phyloP scores from a whole-genome alignment of 495 filamentous ascomycete species.

The Trichoderma erinaceum region DNA sequence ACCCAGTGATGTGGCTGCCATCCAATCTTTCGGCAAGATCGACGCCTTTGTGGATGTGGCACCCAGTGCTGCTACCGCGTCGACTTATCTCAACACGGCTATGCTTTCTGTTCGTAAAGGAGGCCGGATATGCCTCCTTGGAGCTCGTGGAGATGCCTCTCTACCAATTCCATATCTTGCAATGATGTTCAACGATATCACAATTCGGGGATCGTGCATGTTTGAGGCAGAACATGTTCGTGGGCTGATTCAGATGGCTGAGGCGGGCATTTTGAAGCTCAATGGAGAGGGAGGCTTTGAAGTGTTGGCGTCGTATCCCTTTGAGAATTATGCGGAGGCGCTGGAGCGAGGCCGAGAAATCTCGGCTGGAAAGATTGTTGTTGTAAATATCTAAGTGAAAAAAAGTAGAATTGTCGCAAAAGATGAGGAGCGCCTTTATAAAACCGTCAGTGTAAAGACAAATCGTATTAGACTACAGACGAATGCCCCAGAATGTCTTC shows the following conservation, averaged over 20 bases:
- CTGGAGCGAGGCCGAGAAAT: background rate
- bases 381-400: background rate
- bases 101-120: conserved; percentile 36
- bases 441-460: too few relatives aligned
- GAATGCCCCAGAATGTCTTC: too few relatives aligned
- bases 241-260: conserved; percentile 34
- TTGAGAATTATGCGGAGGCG: conserved; percentile 28
- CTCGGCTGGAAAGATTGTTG: background rate
- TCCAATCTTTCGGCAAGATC: conserved; percentile 28
- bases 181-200: conserved; percentile 37
- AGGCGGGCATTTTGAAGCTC: conserved; percentile 36
- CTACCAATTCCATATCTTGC: conserved; percentile 30
- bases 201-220: conserved; percentile 47
- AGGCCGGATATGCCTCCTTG: conserved; percentile 45
- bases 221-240: conserved; percentile 37
- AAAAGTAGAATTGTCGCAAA: too few relatives aligned
- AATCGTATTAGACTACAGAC: too few relatives aligned
- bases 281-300: conserved; percentile 29
- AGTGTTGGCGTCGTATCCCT: conserved; percentile 28
- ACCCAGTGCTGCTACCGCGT: conserved; percentile 32
- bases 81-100: conserved; percentile 35
- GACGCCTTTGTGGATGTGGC: conserved; percentile 47
- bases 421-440: too few relatives aligned
- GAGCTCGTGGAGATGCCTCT: conserved; percentile 35
- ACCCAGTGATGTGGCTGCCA: conserved; percentile 30